phyloP scores from a whole-genome alignment of 2,329 filamentous ascomycete species.

The Gremmenia infestans region DNA sequence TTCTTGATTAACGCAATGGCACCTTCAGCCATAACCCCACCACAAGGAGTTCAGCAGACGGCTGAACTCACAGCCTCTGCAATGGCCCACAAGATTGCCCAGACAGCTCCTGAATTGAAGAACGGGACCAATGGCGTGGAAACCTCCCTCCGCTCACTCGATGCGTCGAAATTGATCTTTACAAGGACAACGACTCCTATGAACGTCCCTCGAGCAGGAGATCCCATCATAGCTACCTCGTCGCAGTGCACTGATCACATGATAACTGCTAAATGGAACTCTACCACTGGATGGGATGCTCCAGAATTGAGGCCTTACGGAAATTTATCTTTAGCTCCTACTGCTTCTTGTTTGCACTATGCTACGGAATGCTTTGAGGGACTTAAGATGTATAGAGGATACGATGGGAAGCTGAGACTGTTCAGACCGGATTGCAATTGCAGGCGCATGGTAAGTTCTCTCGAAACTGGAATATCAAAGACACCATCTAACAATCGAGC shows the following conservation, averaged over 20 bases:
- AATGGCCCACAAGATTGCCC: slow-evolving; percentile 42
- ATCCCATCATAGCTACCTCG: slow-evolving; percentile 29
- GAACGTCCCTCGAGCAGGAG: slow-evolving; percentile 45
- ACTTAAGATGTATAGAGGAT: slow-evolving; percentile 75
- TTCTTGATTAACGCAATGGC: slow-evolving; percentile 35
- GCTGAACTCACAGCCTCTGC: slow-evolving; percentile 48
- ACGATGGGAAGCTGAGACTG: slow-evolving; percentile 56
- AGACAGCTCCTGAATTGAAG: slow-evolving; percentile 39
- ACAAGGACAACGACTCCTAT: slow-evolving; percentile 47
- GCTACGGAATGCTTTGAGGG: slow-evolving; percentile 91
- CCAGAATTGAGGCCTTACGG: slow-evolving; percentile 76
- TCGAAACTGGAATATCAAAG: slow-evolving; percentile 50
- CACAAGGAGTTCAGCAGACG: slow-evolving; percentile 39
- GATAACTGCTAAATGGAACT: slow-evolving; percentile 68
- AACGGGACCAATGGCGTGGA: slow-evolving; percentile 56
- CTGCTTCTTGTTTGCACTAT: slow-evolving; percentile 78
- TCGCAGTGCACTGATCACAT: slow-evolving; percentile 71
- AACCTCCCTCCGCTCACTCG: slow-evolving; percentile 40
- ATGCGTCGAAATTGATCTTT: slow-evolving; percentile 58
- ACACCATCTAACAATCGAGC: background rate
- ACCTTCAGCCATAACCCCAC: slow-evolving; percentile 40
- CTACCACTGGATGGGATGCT: slow-evolving; percentile 61
- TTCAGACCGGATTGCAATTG: slow-evolving; percentile 60
- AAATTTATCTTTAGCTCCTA: slow-evolving; percentile 72
- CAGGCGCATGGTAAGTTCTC: slow-evolving; percentile 45